Conservation (phyloP, 1,284 basidiomycete genomes). For the Coniferiporia weirii region DNA sequence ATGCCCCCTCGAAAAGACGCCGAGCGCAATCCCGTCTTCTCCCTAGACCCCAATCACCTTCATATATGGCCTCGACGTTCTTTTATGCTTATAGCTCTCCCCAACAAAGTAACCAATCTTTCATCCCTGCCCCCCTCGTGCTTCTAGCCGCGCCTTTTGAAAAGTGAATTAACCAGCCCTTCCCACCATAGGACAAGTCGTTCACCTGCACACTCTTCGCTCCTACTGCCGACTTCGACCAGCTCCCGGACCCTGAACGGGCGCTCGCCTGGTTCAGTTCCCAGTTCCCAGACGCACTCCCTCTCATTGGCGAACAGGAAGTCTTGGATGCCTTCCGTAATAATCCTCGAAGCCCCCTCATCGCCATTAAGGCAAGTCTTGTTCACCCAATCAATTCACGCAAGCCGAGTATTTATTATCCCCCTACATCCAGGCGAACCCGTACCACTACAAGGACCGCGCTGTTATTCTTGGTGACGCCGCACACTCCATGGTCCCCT, state of each 20-base stretch:
- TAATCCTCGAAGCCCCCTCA: constrained; percentile 86
- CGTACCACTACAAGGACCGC: constrained; percentile 88
- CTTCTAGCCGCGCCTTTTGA: constrained; percentile 7
- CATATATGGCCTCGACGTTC: constrained; percentile 99
- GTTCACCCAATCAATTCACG: constrained; percentile 21
- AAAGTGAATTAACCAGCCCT: constrained; percentile 1
- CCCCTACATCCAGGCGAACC: constrained; percentile 53
- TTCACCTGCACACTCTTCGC: constrained; percentile 94
- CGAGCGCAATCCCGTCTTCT: constrained; percentile 62
- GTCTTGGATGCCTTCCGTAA: constrained; percentile 72
- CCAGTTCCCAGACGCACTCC: constrained; percentile 85
- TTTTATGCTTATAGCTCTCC: constrained; percentile 98
- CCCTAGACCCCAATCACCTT: constrained; percentile 90
- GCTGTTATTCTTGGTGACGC: constrained; percentile 90
- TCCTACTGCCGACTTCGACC: constrained; percentile 74
- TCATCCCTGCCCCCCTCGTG: constrained; percentile 15
- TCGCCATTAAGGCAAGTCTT: constrained; percentile 79
- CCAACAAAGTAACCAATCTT: constrained; percentile 74
- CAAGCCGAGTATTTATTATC: constrained; percentile 12
- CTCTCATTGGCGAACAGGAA: constrained; percentile 75
- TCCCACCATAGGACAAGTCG: constrained; percentile 59
- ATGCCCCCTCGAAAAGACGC: constrained; percentile 76
- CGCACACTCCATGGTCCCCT: constrained; percentile 96
- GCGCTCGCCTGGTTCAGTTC: constrained; percentile 73
- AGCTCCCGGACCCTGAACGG: constrained; percentile 54